Evolutionary conservation across 2,329 filamentous ascomycete genomes (phyloP).

Genomic region (Cordyceps cateniannulata): DNA sequence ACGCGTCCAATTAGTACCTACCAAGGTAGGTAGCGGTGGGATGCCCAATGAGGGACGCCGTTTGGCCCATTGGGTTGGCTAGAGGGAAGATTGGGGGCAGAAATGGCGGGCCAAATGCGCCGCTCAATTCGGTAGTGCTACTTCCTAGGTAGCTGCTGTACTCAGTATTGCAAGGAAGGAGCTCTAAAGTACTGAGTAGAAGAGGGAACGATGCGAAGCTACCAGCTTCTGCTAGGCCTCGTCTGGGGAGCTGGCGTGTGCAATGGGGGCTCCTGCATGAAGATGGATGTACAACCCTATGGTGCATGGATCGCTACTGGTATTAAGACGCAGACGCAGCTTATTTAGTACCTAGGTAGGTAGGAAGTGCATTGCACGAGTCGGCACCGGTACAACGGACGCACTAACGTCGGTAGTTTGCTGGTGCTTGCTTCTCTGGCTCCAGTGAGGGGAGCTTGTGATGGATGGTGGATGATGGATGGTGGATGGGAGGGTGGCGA

Average conservation of each 20-base stretch:
- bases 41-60: constrained; percentile 11
- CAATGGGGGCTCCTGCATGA: not conserved
- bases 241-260: not conserved
- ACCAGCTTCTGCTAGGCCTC: not conserved
- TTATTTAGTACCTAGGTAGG: no score
- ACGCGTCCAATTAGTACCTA: not conserved
- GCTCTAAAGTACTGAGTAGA: not conserved
- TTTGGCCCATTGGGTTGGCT: constrained; percentile 14
- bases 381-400: not conserved
- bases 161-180: not conserved
- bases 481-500: not conserved
- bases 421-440: not conserved
- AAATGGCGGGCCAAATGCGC: not conserved
- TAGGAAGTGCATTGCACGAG: not conserved
- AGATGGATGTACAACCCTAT: not conserved
- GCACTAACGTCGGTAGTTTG: not conserved
- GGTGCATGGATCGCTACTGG: no score
- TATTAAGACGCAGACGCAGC: no score
- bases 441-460: no score
- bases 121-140: not conserved
- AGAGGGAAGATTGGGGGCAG: not conserved
- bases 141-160: no score
- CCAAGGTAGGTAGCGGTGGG: not conserved
- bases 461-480: no score
- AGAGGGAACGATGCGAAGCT: not conserved